Percentiles rank a stretch among this genome's conserved stretches.
These are phyloP conservation scores for Lasiodiplodia sp. DNA, from an alignment of 2,329 filamentous ascomycete species.

Conservation along the genomic window DNA sequence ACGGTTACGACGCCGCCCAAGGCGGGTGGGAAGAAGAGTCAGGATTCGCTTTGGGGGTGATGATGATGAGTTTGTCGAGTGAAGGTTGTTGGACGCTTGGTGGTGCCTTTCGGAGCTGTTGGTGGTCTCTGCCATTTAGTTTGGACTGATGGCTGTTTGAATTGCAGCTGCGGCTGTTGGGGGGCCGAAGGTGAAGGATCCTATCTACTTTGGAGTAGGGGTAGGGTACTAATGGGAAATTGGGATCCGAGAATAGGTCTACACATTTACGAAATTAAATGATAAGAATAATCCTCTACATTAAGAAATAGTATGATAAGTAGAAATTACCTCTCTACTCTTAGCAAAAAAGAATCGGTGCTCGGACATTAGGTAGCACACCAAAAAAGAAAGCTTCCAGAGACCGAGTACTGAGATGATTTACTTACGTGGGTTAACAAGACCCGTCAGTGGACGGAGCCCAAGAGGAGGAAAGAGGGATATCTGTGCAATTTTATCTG, in stretches of 20 bases:
- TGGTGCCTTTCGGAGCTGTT: neutral
- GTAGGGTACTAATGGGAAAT: neutral
- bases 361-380: neutral
- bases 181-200: neutral
- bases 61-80: neutral
- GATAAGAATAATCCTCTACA: too few relatives aligned
- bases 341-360: too few relatives aligned
- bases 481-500: too few relatives aligned
- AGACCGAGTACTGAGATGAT: neutral
- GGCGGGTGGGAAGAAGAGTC: constrained; percentile 49
- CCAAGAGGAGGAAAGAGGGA: too few relatives aligned
- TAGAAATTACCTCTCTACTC: too few relatives aligned
- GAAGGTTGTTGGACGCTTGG: neutral
- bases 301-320: too few relatives aligned
- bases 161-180: neutral
- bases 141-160: neutral
- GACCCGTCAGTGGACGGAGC: too few relatives aligned
- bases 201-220: neutral
- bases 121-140: neutral
- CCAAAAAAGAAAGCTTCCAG: neutral
- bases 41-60: constrained; percentile 56
- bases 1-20: constrained; percentile 53
- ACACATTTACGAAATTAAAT: too few relatives aligned
- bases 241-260: neutral
- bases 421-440: too few relatives aligned